These are phyloP conservation scores for Suillus placidus DNA, from an alignment of 768 basidiomycete species.

Conservation along the genomic window DNA sequence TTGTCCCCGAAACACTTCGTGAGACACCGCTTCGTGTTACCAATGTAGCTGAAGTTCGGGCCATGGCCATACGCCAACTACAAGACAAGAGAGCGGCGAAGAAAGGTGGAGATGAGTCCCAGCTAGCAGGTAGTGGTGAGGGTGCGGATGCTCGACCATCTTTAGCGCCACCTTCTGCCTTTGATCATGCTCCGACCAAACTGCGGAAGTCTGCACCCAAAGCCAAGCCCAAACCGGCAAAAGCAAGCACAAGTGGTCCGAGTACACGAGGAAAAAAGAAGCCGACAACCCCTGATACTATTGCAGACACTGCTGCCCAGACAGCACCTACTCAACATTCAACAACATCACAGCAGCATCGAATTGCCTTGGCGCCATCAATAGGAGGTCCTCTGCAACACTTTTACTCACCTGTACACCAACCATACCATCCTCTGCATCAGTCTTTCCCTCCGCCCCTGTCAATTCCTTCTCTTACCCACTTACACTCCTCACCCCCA, in stretches of 20 bases:
- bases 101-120: neutral
- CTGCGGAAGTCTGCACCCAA: neutral
- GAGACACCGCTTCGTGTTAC: constrained; percentile 1
- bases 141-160: neutral
- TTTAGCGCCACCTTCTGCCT: neutral
- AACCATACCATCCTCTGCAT: neutral
- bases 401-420: neutral
- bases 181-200: neutral
- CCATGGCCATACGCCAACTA: neutral
- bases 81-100: neutral
- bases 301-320: too few relatives aligned
- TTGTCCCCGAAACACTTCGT: neutral
- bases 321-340: neutral
- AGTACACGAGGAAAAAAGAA: neutral
- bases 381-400: neutral
- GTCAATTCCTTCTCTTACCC: neutral
- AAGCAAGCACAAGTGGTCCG: neutral
- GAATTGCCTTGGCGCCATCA: neutral
- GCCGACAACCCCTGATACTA: too few relatives aligned
- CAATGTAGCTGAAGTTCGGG: neutral
- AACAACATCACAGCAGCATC: neutral
- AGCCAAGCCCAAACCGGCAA: neutral
- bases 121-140: neutral
- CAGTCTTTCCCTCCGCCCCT: neutral
- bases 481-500: neutral